Evolutionary conservation across 805 yeast genomes (phyloP), one percentile per base, ranked within the genome.

Genomic region (Torulaspora microellipsoides): DNA sequence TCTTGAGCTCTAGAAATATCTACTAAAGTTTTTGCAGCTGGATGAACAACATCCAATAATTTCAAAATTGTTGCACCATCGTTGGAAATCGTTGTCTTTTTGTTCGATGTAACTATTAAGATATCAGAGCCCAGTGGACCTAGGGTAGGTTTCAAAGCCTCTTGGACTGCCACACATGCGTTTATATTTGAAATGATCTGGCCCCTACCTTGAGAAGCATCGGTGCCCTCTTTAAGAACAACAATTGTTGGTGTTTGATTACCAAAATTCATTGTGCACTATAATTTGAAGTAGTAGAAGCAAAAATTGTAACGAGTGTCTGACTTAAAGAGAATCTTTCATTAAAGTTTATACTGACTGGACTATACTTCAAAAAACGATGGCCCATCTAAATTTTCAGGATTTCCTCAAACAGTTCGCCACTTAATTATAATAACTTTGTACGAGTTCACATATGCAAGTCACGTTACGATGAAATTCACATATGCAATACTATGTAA

Each of bases 41-140:
- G 99, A 60, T 93, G 99, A 20, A 93, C 96, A 43, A 93, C 95
- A 60, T 93, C 99, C 53, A 93, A 70, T 45, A 93, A 73, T 62
- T 84, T 87, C 64, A 93, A 72, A 56, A 93, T 91, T 2, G 99
- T 93, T 32, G 99, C 99, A 54, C 99, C 99, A 64, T 93, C 99
- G 66, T 93, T 93, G 34, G 99, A 91, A 53, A 93, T 90, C 15
- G 98, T 93, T 37, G 98, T 87, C 56, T 78, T 82, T 43, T 95
- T 95, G 58, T 77, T 80, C 13, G 83, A 76, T 34, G 82, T 80
- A 32, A 91, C 97, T 58, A 93, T 81, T 62, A 93, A 72, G 52
- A 91, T 90, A 68, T 93, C 99, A 28, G 96, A 86, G 20, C 99
- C 99, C 56, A 93, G 76, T 37, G 99, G 99, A 4, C 99, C 99